These are phyloP conservation scores for Xylaria sp. DNA, from an alignment of 495 filamentous ascomycete genomes.

Conservation along the genomic window DNA sequence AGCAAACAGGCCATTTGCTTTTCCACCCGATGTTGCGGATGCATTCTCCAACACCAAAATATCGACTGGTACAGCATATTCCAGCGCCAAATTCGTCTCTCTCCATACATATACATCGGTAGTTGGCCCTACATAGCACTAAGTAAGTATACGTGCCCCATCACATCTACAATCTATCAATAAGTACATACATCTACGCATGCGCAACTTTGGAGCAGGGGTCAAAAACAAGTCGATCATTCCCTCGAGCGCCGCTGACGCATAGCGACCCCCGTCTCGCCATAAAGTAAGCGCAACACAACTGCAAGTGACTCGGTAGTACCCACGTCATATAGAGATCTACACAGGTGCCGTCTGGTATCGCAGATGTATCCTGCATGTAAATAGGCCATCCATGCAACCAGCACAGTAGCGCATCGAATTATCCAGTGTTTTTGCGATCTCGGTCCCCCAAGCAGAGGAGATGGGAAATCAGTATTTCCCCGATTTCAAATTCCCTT, in stretches of 20 bases:
- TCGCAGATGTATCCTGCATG: constrained; percentile 4
- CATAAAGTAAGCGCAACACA: not conserved
- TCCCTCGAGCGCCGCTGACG: constrained; percentile 19
- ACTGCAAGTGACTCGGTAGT: not conserved
- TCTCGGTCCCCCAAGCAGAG: constrained; percentile 11
- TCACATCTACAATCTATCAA: not conserved
- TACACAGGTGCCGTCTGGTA: not conserved
- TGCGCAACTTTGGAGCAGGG: constrained; percentile 1
- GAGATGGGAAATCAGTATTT: constrained; percentile 41
- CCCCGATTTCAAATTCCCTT: constrained; percentile 42
- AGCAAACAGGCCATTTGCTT: not conserved
- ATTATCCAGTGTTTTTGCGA: constrained; percentile 16
- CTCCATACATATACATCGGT: not conserved
- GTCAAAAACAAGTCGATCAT: constrained; percentile 14
- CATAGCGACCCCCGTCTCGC: not conserved
- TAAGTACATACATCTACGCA: too few species aligned
- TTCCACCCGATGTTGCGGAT: not conserved
- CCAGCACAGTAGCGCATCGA: constrained; percentile 22
- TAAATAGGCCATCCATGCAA: constrained; percentile 9
- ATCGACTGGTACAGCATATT: not conserved
- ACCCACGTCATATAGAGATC: not conserved
- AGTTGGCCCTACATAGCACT: not conserved
- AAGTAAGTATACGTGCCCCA: not conserved
- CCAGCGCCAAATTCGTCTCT: not conserved
- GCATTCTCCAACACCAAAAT: constrained; percentile 1